These are phyloP conservation scores for Dendrobium huoshanense DNA, from an alignment of 106 monocot genomes.

Conservation along the genomic window DNA sequence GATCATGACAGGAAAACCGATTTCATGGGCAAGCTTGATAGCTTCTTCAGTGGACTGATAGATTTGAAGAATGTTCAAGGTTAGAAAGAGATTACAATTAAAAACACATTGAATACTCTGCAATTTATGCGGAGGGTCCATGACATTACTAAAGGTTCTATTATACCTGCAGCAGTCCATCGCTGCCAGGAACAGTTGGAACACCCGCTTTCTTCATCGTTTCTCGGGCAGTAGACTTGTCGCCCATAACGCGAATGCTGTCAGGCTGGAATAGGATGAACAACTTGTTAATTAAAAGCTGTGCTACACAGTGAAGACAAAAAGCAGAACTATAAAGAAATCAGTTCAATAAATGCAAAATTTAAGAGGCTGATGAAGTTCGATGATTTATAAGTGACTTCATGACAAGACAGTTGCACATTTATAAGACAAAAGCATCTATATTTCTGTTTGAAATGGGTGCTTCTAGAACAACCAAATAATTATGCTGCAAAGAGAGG, in stretches of 20 bases:
- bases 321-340: not conserved
- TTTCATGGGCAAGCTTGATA: conserved; percentile 60
- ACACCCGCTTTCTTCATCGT: conserved; percentile 98
- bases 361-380: not conserved
- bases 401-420: not conserved
- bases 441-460: not conserved
- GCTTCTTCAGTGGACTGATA: conserved; percentile 84
- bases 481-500: not conserved
- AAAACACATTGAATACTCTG: not conserved
- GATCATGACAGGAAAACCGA: conserved; percentile 95
- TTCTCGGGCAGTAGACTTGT: conserved; percentile 93
- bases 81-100: not conserved
- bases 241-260: conserved; percentile 90
- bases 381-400: not conserved
- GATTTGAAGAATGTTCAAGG: conserved; percentile 1
- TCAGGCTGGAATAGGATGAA: conserved; percentile 47
- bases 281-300: conserved; percentile 1
- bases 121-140: not conserved
- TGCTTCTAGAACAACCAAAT: not conserved
- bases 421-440: not conserved
- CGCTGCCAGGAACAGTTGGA: conserved; percentile 94
- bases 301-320: not conserved
- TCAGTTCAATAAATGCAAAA: not conserved
- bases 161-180: conserved; percentile 72
- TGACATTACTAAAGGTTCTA: not conserved